Evolutionary conservation across 257 asterid species (phyloP).

Genomic region (Rhazya stricta): DNA sequence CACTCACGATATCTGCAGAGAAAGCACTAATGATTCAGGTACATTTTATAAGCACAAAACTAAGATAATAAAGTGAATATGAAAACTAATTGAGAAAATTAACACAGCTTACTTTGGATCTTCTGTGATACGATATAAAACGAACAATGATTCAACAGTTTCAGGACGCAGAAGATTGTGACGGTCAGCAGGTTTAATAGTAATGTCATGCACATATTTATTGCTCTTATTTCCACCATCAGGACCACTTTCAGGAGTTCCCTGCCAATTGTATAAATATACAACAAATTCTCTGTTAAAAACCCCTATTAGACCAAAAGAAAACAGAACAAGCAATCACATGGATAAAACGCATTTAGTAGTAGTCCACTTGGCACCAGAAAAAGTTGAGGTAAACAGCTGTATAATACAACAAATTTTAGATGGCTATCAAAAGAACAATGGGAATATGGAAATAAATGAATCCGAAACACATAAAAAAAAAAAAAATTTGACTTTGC

Average conservation of each 20-base stretch:
- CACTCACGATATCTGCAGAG: conserved; percentile 82
- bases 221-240: conserved; percentile 80
- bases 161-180: conserved; percentile 98
- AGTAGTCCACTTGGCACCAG: not conserved
- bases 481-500: not conserved
- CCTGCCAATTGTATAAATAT: conserved; percentile 45
- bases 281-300: conserved; percentile 8
- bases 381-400: not conserved
- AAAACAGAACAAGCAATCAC: not conserved
- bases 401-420: not conserved
- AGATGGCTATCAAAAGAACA: not conserved
- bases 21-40: not conserved
- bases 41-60: not conserved
- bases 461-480: not conserved
- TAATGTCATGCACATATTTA: conserved; percentile 64
- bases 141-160: conserved; percentile 87
- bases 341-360: not conserved
- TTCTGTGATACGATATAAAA: conserved; percentile 85
- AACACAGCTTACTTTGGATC: conserved; percentile 61
- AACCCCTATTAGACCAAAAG: not conserved
- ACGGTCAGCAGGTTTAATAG: conserved; percentile 78
- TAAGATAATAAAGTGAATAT: not conserved
- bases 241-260: conserved; percentile 46
- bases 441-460: not conserved
- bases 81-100: not conserved